These are phyloP conservation scores for Penicillium silybi DNA, from an alignment of 495 filamentous ascomycete species.

Conservation along the genomic window DNA sequence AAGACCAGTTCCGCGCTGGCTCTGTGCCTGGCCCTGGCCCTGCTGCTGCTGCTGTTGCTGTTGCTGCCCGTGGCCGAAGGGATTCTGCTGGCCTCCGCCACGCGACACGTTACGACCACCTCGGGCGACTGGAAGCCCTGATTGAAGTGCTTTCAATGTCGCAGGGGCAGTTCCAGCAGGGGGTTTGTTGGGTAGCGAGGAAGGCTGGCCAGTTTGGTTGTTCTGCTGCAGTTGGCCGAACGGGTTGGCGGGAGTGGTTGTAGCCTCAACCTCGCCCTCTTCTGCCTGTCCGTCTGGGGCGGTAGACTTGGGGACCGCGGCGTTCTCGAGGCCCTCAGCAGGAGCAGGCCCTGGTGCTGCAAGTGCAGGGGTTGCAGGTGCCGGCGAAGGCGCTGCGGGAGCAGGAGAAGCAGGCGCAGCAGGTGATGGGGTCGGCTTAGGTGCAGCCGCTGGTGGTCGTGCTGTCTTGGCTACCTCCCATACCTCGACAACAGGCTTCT, in stretches of 20 bases:
- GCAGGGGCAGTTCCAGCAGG: slow-evolving; percentile 34
- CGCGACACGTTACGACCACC: slow-evolving; percentile 30
- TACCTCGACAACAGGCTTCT: slow-evolving; percentile 75
- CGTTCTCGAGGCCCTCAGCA: neutral
- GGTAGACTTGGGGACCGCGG: neutral
- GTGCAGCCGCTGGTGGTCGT: slow-evolving; percentile 48
- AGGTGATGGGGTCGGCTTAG: slow-evolving; percentile 29
- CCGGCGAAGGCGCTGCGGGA: slow-evolving; percentile 18
- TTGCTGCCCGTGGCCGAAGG: slow-evolving; percentile 27
- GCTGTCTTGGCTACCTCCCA: slow-evolving; percentile 74
- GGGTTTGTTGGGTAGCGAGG: slow-evolving; percentile 35
- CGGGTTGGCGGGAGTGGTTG: slow-evolving; percentile 23
- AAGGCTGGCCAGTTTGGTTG: slow-evolving; percentile 15
- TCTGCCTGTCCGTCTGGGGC: neutral
- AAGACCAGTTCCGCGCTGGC: slow-evolving; percentile 40
- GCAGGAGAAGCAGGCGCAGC: slow-evolving; percentile 30
- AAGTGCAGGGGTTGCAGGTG: slow-evolving; percentile 6
- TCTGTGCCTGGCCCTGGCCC: slow-evolving; percentile 13
- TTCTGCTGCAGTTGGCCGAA: slow-evolving; percentile 30
- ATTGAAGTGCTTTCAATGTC: slow-evolving; percentile 41
- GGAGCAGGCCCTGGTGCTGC: slow-evolving; percentile 13
- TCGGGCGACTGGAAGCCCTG: slow-evolving; percentile 47
- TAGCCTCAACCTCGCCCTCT: neutral
- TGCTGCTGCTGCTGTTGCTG: slow-evolving; percentile 17
- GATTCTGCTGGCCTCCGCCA: slow-evolving; percentile 28